Evolutionary conservation across 805 yeast genomes (phyloP).

Genomic region (Hanseniaspora occidentalis): DNA sequence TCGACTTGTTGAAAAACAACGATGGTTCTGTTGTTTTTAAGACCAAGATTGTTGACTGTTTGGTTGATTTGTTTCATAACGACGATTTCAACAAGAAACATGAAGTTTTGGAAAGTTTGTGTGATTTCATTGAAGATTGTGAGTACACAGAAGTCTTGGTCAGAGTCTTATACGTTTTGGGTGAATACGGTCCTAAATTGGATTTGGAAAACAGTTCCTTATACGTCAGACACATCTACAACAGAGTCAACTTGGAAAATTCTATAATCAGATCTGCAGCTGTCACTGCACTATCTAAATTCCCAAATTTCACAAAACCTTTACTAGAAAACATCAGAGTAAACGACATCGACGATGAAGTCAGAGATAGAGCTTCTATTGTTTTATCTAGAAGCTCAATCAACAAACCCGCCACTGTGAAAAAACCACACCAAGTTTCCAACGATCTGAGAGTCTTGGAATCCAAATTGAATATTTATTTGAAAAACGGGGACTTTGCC

Average conservation of each 20-base stretch:
- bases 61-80: conserved; percentile 71
- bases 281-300: conserved; percentile 81
- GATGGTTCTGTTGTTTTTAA: conserved; percentile 85
- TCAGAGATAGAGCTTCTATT: conserved; percentile 91
- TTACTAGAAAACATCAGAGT: conserved; percentile 64
- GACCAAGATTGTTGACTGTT: conserved; percentile 79
- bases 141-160: conserved; percentile 90
- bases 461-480: conserved; percentile 58
- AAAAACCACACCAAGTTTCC: conserved; percentile 23
- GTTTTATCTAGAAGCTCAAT: conserved; percentile 49
- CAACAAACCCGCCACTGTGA: conserved; percentile 19
- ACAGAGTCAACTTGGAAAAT: conserved; percentile 91
- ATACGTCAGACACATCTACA: conserved; percentile 91
- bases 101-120: conserved; percentile 70
- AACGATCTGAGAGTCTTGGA: conserved; percentile 65
- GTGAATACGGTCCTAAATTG: conserved; percentile 78
- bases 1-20: conserved; percentile 66
- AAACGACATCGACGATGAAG: conserved; percentile 89
- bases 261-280: conserved; percentile 94
- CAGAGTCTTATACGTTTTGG: conserved; percentile 82
- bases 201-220: conserved; percentile 67
- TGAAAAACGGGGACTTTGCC: conserved; percentile 28
- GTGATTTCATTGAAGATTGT: conserved; percentile 97
- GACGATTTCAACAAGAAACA: conserved; percentile 31
- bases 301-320: conserved; percentile 51